Base-by-base conservation (phyloP, 495 filamentous ascomycete species). In the Penicillium flavigenum region DNA sequence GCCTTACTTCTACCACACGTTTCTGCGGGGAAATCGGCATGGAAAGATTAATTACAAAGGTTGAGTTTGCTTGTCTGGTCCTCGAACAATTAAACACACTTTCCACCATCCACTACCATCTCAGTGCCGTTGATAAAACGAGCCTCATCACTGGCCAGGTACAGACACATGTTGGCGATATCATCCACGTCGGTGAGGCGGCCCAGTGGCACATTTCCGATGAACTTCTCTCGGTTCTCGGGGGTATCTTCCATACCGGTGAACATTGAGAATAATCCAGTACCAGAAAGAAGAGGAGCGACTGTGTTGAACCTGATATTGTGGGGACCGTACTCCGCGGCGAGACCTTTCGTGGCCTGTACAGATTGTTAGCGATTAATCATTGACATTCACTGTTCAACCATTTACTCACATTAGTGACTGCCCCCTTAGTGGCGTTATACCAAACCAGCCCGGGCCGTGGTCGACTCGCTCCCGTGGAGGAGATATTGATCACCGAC, bases 401-500 rank as follows among this genome's bases (percentile, higher is more conserved):
- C 14, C 2, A 34, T 19, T 45, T 19, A 61, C 73, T 19, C 64
- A 84, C 86, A 64, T 86, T 88, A 36, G 79, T 78, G 5, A 87
- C 82, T 24, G 86, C 85, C 3, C 81, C 84, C 66, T 89, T 89
- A 34, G 80, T 83, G 3, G 83, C 81, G 63, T 88, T 89, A 62
- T 89, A 89, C 84, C 84, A 88, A 11, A 87, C 84, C 54, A 89
- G 71, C 3, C 84, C 83, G 5, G 85, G 83, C n/a, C 86, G 76
- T 3, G 86, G 86, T 51, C 86, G 75, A 22, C 76, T 79, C 9
- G 83, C 82, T 5, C 84, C 86, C 29, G 86, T 86, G 7, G 80
- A 84, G 1, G 85, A 83, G 38, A 88, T 83, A 65, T 88, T 87
- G 58, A 89, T 84, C 53, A 89, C 80, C 8, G 70, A 77, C 0